Conservation (phyloP, 306 rosid genomes). For the Dicorynia guianensis region DNA sequence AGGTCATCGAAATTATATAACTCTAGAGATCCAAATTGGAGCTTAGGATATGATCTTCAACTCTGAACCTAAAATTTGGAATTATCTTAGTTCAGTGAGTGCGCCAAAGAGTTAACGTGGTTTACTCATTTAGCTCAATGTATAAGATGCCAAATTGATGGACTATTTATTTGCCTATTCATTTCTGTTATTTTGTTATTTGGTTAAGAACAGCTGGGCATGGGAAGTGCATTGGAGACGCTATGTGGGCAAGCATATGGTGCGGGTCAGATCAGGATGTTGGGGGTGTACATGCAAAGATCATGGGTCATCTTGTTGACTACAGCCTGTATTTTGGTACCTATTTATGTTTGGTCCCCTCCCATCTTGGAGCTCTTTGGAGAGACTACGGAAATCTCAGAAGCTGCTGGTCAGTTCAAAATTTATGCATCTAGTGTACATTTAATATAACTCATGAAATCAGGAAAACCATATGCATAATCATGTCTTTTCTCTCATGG, state of each 20-base stretch:
- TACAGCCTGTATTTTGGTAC: constrained; percentile 54
- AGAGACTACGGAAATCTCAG: constrained; percentile 58
- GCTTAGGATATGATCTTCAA: too few relatives aligned
- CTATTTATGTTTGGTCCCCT: constrained; percentile 77
- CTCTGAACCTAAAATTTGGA: too few relatives aligned
- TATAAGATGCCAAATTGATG: neutral
- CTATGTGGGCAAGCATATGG: constrained; percentile 87
- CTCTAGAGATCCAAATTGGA: too few relatives aligned
- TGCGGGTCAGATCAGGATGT: constrained; percentile 69
- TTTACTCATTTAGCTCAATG: too few relatives aligned
- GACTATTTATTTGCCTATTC: neutral
- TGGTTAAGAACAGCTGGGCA: constrained; percentile 64
- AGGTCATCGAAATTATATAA: too few relatives aligned
- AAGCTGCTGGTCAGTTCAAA: constrained; percentile 65
- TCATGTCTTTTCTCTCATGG: neutral
- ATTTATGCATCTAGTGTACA: neutral
- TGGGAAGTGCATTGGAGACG: constrained; percentile 93
- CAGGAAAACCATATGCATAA: neutral
- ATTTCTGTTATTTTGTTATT: neutral
- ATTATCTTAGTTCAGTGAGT: too few relatives aligned
- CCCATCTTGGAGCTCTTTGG: constrained; percentile 65
- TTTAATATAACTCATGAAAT: neutral
- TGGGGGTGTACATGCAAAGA: constrained; percentile 87
- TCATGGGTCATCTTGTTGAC: constrained; percentile 77
- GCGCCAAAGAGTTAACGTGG: too few relatives aligned